Evolutionary conservation across 768 basidiomycete genomes (phyloP).

Genomic region (Suillus subluteus): DNA sequence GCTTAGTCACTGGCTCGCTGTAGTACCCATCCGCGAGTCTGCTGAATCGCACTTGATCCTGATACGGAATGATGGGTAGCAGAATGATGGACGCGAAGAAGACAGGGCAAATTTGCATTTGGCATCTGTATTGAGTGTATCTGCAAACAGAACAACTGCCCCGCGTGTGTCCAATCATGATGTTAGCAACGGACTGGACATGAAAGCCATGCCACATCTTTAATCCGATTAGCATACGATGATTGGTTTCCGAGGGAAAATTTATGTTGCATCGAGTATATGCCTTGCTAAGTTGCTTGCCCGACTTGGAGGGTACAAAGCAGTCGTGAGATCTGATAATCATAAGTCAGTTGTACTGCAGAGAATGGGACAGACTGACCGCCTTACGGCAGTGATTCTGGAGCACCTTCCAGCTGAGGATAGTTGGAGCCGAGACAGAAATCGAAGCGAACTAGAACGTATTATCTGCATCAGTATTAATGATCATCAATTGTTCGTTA

Average conservation of each 20-base stretch:
- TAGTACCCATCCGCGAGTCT: not conserved
- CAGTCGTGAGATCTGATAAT: not conserved
- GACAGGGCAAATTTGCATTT: constrained; percentile 1
- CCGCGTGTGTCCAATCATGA: not conserved
- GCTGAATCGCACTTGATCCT: not conserved
- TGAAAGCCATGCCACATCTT: not conserved
- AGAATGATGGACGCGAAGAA: not conserved
- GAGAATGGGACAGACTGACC: not conserved
- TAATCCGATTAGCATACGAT: not conserved
- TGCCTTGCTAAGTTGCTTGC: constrained; percentile 1
- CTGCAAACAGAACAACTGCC: not conserved
- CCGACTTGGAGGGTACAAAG: constrained; percentile 4
- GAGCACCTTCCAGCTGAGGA: not conserved
- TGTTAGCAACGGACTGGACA: not conserved
- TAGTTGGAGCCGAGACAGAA: not conserved
- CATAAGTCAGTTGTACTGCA: not conserved
- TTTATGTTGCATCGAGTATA: not conserved
- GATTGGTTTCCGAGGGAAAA: not conserved
- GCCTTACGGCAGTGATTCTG: constrained; percentile 4
- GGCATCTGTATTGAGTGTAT: not conserved
- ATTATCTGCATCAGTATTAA: constrained; percentile 4
- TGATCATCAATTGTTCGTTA: constrained; percentile 1
- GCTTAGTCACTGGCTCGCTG: constrained; percentile 5
- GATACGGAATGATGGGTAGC: not conserved
- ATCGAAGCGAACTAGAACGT: constrained; percentile 4